A percentile compares a stretch with the other conserved stretches of the same genome.
Evolutionary conservation across 306 rosid species (phyloP).

Genomic region (Medicago arabica): DNA sequence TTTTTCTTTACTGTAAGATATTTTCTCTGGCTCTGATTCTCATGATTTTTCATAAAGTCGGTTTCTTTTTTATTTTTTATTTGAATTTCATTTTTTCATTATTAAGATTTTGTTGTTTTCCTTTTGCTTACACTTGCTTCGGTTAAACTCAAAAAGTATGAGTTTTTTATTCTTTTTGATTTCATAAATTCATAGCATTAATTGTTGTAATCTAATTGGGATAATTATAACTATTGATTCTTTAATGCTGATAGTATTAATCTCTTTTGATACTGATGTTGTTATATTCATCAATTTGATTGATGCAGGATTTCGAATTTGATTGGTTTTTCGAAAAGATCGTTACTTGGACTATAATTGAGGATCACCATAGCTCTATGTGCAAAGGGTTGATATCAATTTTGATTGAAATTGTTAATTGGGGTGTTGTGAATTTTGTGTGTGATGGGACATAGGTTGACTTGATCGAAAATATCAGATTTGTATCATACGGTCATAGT

Average conservation of each 20-base stretch:
- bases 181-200: neutral
- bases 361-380: neutral
- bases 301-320: conserved; percentile 59
- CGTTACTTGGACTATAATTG: conserved; percentile 19
- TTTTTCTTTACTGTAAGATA: conserved; percentile 9
- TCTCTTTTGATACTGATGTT: conserved; percentile 33
- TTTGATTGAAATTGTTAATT: conserved; percentile 24
- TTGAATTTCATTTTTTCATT: too few species aligned
- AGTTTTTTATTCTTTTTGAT: neutral
- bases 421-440: conserved; percentile 35
- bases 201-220: conserved; percentile 9
- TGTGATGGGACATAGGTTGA: conserved; percentile 46
- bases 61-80: neutral
- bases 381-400: conserved; percentile 26
- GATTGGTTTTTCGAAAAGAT: conserved; percentile 37
- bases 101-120: conserved; percentile 9
- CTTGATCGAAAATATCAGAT: conserved; percentile 43
- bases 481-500: conserved; percentile 47
- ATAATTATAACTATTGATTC: neutral
- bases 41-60: conserved; percentile 1
- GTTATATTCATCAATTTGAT: conserved; percentile 10
- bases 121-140: neutral
- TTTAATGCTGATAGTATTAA: conserved; percentile 1
- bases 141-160: conserved; percentile 23
- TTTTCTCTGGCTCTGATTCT: conserved; percentile 8